Base-by-base conservation (phyloP, 768 basidiomycete species). In the Tricholoma matsutake region DNA sequence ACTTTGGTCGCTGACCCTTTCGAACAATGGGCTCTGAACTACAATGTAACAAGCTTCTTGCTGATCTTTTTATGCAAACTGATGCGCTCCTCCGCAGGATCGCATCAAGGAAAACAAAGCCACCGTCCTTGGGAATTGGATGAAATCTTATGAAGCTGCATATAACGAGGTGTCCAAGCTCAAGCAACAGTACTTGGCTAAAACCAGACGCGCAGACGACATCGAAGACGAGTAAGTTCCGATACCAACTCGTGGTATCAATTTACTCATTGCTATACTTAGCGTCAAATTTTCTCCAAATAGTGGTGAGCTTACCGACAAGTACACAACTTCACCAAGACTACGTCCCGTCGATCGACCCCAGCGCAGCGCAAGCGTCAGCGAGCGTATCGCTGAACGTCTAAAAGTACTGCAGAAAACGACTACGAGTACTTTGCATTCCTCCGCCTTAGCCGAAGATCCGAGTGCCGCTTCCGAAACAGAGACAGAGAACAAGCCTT, bases 271-370 rank as follows among this genome's bases (percentile, higher is more conserved):
- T 51, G 31, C 59, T 57, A 32, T 29, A 16, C 56, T 5, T 68
- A 96, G 94, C 72, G 91, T 85, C 43, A 93, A 92, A 68, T 96
- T 96, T 68, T 92, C 93, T 6, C 94, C 94, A 6, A 87, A 82
- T 67, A 74, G 68, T 59, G 75, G 76, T 51, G 81, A 81, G 55
- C 65, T 78, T 13, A 75, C 79, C 35, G 93, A 95, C 73, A 87
- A 84, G 63, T 94, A 90, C 72, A 94, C 94, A 1, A 82, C 79
- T n/a, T 94, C 93, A 16, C 91, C 93, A 9, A 83, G 84, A 57
- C 71, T 86, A 9, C 76, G 79, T 6, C 88, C 91, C 5, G 78
- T 75, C 13, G 87, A 88, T 59, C 76, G 79, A 57, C 88, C 86
- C 1, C 79, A 83, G 57, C 83, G 91, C 18, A 86, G 89, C 16